Evolutionary conservation across 768 basidiomycete genomes (phyloP), one percentile per base, ranked within the genome.

Genomic region (Podaxis pistillaris): DNA sequence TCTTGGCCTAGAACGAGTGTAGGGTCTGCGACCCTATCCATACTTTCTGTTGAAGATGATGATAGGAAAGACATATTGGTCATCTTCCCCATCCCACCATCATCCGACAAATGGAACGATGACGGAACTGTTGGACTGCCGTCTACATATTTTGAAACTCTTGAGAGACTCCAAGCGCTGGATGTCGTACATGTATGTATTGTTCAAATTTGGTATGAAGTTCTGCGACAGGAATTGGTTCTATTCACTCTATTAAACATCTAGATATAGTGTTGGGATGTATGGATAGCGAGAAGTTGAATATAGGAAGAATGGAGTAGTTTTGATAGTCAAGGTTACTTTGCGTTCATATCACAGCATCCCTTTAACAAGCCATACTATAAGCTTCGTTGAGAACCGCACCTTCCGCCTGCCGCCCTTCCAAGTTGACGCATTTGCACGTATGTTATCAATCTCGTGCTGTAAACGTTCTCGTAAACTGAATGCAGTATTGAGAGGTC

Each of bases 331-430:
- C 5, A 3, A 46, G 8, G 17, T 46, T 46, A 22, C 19, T 22
- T 46, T 8, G 17, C 13, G 22, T 26, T 28, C 26, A 28, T 22
- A 56, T 77, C 73, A 91, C 47, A 92, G 74, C 87, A 90, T 90
- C 22, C 87, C 86, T 60, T 85, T 85, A 26, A 91, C 83, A 28
- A 89, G 71, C 66, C 81, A 77, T 44, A 87, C 86, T 62, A 92
- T 79, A 0, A 80, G 73, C 68, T 82, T 88, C 22, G 90, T 92
- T 68, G 84, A 81, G 69, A 80, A 77, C 38, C 87, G 79, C 37
- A 93, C 87, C 19, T 74, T 76, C 62, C 90, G 80, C 50, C 80
- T 71, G 9, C 68, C 79, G 1, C 88, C 88, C 67, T 78, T 78
- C 91, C 91, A 93, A 0, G 80, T 76, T 6, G 69, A 74, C 4